Base-by-base conservation (phyloP, 2,329 filamentous ascomycete genomes). In the Coleophoma cylindrospora region DNA sequence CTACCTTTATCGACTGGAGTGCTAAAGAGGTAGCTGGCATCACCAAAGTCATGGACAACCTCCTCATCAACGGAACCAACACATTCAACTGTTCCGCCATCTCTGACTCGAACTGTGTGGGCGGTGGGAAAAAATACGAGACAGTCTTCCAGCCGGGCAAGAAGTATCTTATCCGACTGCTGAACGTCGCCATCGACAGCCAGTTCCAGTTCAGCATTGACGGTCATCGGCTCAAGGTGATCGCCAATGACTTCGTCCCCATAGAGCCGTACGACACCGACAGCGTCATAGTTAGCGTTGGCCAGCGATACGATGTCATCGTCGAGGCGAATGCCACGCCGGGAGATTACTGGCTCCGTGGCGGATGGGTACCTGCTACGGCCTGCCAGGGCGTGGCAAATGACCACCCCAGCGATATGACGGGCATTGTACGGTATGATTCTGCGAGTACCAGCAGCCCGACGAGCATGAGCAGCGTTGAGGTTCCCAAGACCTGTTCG, bases 171-270 rank as follows among this genome's bases (percentile, higher is more conserved):
- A 53, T 79, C 22, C 64, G 75, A 3, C 56, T 79, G 2, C 63
- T 79, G 47, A 77, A 77, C 53, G 66, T 63, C n/a, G 68, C 66
- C 14, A 64, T 71, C 11, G 70, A 71, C 51, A 68, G 67, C 34
- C 66, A 65, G 47, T 70, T 72, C 56, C 61, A 63, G 19, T 68
- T 80, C 53, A 68, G 66, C 41, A 74, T 80, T 47, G 76, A 79
- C 57, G 73, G 76, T 49, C 81, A 85, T 61, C 71, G 62, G 0
- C 61, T 85, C 58, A 76, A 68, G 0, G 79, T 85, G 19, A 79
- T 85, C 21, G 70, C 73, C 0, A 66, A 65, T n/a, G 82, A 83
- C 50, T 67, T 83, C 5, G 76, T 84, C 0, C 78, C 81, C 0
- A 72, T 84, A 19, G 53, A 68, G 19, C 80, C 80, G 0, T 84